Evolutionary conservation across 2,329 filamentous ascomycete genomes (phyloP).

Genomic region (Coleophoma cylindrospora): DNA sequence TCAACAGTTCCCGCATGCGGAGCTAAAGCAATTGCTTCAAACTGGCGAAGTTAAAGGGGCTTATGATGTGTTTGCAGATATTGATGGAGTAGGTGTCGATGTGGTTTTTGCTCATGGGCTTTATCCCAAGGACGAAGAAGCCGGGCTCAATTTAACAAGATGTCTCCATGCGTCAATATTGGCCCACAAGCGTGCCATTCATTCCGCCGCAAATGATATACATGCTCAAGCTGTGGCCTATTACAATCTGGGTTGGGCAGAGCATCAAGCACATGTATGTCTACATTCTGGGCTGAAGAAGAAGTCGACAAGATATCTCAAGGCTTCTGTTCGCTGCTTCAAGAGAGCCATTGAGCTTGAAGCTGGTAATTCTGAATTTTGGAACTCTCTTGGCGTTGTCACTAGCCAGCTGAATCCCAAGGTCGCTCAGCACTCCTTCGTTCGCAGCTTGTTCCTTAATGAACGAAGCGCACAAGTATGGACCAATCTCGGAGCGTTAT

Average conservation of each 20-base stretch:
- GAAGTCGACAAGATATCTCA: conserved; percentile 64
- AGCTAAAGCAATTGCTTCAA: conserved; percentile 54
- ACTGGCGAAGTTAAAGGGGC: conserved; percentile 41
- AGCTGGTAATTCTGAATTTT: conserved; percentile 90
- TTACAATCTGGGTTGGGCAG: conserved; percentile 95
- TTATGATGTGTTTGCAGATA: conserved; percentile 59
- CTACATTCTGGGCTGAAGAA: conserved; percentile 46
- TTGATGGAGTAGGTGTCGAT: conserved; percentile 57
- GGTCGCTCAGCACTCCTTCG: conserved; percentile 89
- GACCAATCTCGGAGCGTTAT: conserved; percentile 87
- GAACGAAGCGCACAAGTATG: conserved; percentile 80
- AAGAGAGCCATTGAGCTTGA: conserved; percentile 95
- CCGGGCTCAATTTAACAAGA: conserved; percentile 42
- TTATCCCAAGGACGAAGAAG: conserved; percentile 24
- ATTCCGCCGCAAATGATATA: conserved; percentile 64
- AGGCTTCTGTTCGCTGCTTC: conserved; percentile 82
- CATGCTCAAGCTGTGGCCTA: conserved; percentile 94
- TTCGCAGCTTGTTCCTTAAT: conserved; percentile 87
- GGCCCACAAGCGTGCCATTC: conserved; percentile 81
- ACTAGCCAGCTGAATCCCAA: conserved; percentile 81
- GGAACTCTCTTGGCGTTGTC: conserved; percentile 91
- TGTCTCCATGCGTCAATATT: conserved; percentile 71
- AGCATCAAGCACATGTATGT: conserved; percentile 73
- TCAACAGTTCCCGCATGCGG: conserved; percentile 53
- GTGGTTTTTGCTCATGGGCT: conserved; percentile 27